Percentiles rank a stretch among this genome's conserved stretches.
Evolutionary conservation across 1,139 yeast genomes (phyloP).

Genomic region (Taphrina sp.): DNA sequence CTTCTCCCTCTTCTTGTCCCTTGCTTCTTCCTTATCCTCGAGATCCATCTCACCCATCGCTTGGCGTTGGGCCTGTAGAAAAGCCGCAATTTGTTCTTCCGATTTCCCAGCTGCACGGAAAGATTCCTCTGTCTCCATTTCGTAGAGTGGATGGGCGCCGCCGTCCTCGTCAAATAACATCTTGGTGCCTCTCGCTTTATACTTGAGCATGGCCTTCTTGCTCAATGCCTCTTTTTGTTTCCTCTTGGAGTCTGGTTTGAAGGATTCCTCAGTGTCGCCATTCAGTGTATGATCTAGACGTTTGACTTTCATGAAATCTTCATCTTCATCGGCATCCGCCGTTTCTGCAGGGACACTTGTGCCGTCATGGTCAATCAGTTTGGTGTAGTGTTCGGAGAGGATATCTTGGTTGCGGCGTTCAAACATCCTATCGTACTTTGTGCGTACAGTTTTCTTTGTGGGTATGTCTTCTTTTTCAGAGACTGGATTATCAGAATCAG

Average conservation of each 20-base stretch:
- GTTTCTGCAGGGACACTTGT: slow-evolving; percentile 44
- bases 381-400: slow-evolving; percentile 79
- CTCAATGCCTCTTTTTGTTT: slow-evolving; percentile 85
- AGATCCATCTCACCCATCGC: slow-evolving; percentile 70
- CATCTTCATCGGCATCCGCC: slow-evolving; percentile 51
- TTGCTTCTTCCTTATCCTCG: slow-evolving; percentile 78
- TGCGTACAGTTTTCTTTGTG: slow-evolving; percentile 54
- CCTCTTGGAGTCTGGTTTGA: slow-evolving; percentile 63
- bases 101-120: slow-evolving; percentile 78
- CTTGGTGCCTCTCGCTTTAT: slow-evolving; percentile 63
- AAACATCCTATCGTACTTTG: slow-evolving; percentile 94
- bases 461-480: slow-evolving; percentile 61
- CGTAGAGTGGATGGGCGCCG: slow-evolving; percentile 81
- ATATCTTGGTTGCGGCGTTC: slow-evolving; percentile 92
- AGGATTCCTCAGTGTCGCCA: slow-evolving; percentile 17
- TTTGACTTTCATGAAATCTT: slow-evolving; percentile 80
- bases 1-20: slow-evolving; percentile 79
- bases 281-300: slow-evolving; percentile 65
- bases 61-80: slow-evolving; percentile 62
- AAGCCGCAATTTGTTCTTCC: slow-evolving; percentile 62
- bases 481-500: neutral
- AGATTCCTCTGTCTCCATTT: slow-evolving; percentile 84
- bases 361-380: slow-evolving; percentile 48
- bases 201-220: slow-evolving; percentile 70
- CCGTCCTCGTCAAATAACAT: slow-evolving; percentile 93